Evolutionary conservation across 1,284 basidiomycete species (phyloP), one percentile per base, ranked within the genome.

Genomic region (Exobasidium cylindrosporum): DNA sequence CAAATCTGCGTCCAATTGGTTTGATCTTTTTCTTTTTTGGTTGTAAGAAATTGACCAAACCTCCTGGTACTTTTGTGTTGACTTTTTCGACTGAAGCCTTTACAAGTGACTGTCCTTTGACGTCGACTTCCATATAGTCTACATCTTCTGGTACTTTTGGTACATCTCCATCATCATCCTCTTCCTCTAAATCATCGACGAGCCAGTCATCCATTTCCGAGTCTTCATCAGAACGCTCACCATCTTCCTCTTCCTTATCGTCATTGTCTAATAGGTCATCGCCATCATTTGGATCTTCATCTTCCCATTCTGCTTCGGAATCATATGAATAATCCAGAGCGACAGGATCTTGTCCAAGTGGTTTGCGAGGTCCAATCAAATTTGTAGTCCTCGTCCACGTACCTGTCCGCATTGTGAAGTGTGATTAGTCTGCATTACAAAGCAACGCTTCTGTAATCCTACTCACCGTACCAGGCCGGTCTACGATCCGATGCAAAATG

Each of bases 121-220:
- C 61, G 58, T 71, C 64, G 44, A 69, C 63, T 53, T 69, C 73
- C 28, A 73, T 50, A 29, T 69, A 57, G 43, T 67, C 58, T 30
- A 62, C 64, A 26, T 69, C 73, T 21, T 24, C 55, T 23, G 57
- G 58, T n/a, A 59, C 61, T n/a, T 70, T 68, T 17, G 61, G 54
- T 17, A 56, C 61, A 17, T 58, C 63, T 24, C 67, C 70, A 17
- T 64, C 71, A 14, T 70, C 72, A 23, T 72, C 72, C n/a, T 70
- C 73, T 11, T 71, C 73, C 57, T 79, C 77, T 23, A 77, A 47
- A 46, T 79, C 77, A 52, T 79, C 76, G 4, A 73, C 76, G 10
- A 79, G 68, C 74, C 74, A 79, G 43, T 78, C 77, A 54, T 75
- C 73, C 74, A 77, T 73, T 60, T 78, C 77, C 3, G 74, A 76